These are phyloP conservation scores for Penicillium griseofulvum DNA, from an alignment of 2,329 filamentous ascomycete genomes.

Conservation along the genomic window DNA sequence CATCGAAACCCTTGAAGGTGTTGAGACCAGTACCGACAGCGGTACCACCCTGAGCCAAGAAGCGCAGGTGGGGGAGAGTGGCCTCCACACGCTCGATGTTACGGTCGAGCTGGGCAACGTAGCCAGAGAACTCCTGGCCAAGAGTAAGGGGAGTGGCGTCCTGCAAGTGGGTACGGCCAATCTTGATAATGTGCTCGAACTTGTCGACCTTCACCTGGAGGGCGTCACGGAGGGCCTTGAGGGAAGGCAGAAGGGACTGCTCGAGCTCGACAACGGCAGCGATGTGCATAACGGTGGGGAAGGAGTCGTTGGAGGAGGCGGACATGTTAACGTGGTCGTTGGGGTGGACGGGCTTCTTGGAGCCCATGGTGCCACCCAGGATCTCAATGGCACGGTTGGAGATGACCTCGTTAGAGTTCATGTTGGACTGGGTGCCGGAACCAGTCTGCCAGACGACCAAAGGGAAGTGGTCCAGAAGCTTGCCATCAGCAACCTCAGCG, in stretches of 20 bases:
- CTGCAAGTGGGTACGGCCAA: constrained; percentile 94
- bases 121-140: constrained; percentile 96
- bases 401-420: constrained; percentile 99
- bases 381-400: constrained; percentile 99
- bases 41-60: constrained; percentile 91
- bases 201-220: constrained; percentile 85
- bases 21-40: constrained; percentile 97
- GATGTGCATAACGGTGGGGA: constrained; percentile 99
- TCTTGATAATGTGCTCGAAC: constrained; percentile 97
- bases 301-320: constrained; percentile 97
- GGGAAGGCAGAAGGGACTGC: constrained; percentile 75
- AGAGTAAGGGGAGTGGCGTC: constrained; percentile 94
- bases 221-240: constrained; percentile 77
- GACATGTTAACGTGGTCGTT: constrained; percentile 99
- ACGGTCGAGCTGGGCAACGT: constrained; percentile 89
- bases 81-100: constrained; percentile 84
- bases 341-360: constrained; percentile 97
- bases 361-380: constrained; percentile 86
- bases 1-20: constrained; percentile 93
- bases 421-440: constrained; percentile 98
- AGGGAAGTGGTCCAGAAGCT: constrained; percentile 95
- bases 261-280: constrained; percentile 93
- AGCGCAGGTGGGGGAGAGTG: constrained; percentile 76
- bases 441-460: constrained; percentile 99
- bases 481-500: constrained; percentile 85